These are phyloP conservation scores for Annulohypoxylon nitens DNA, from an alignment of 495 filamentous ascomycete species.

Conservation along the genomic window DNA sequence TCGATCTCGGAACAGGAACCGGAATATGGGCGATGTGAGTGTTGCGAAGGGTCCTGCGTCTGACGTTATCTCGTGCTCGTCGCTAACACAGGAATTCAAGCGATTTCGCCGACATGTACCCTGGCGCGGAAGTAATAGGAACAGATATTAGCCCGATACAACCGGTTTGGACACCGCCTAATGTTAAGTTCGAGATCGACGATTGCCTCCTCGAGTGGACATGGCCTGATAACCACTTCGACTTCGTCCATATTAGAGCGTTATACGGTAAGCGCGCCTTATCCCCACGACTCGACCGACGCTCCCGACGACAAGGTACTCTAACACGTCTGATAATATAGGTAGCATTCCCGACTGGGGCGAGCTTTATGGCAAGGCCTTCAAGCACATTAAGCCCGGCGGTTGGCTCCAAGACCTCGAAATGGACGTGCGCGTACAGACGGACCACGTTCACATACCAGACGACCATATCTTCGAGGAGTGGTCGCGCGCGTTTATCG, in stretches of 20 bases:
- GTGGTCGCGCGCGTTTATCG: conserved; percentile 15
- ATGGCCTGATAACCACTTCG: conserved; percentile 28
- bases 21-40: conserved; percentile 71
- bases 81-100: conserved; percentile 13
- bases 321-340: conserved; percentile 6
- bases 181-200: conserved; percentile 39
- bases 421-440: conserved; percentile 22
- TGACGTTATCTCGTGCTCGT: not conserved
- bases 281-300: not conserved
- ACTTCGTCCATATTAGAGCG: conserved; percentile 30
- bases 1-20: conserved; percentile 76
- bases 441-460: conserved; percentile 19
- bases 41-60: not conserved
- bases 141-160: conserved; percentile 32
- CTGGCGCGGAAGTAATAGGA: conserved; percentile 27
- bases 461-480: conserved; percentile 29
- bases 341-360: conserved; percentile 28
- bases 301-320: not conserved
- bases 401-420: conserved; percentile 23
- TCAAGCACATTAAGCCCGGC: conserved; percentile 22
- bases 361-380: conserved; percentile 23
- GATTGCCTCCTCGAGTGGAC: conserved; percentile 34
- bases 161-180: conserved; percentile 32
- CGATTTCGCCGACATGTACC: conserved; percentile 29
- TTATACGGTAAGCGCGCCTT: conserved; percentile 23